Percentiles rank a stretch among this genome's conserved stretches.
phyloP scores from a whole-genome alignment of 768 basidiomycete species.

The Suillus weaverae region DNA sequence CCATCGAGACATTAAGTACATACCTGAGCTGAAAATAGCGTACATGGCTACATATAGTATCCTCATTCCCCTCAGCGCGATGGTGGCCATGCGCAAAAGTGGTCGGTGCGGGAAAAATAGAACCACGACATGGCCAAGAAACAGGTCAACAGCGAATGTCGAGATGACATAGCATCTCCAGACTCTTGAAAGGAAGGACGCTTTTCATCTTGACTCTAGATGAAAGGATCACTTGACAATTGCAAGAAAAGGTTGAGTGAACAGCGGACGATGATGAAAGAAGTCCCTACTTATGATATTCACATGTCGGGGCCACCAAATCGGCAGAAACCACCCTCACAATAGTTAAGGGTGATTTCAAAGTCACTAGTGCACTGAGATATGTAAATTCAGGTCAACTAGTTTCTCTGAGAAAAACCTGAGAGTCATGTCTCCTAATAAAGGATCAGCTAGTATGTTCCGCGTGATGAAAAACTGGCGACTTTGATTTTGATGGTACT shows the following conservation, averaged over 20 bases:
- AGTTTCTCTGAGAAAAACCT: not conserved
- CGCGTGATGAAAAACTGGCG: not conserved
- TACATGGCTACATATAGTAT: not conserved
- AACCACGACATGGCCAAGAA: not conserved
- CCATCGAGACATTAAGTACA: not conserved
- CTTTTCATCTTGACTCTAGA: not conserved
- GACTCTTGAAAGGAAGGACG: not conserved
- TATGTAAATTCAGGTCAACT: not conserved
- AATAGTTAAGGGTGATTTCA: not conserved
- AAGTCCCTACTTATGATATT: not conserved
- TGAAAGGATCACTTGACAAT: not conserved
- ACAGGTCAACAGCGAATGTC: not conserved
- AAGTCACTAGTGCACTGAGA: not conserved
- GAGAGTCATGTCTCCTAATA: not conserved
- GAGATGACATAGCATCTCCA: too few species aligned
- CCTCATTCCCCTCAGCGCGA: not conserved
- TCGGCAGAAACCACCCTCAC: not conserved
- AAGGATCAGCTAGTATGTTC: not conserved
- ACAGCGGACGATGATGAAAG: not conserved
- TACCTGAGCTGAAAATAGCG: not conserved
- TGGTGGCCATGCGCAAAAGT: not conserved
- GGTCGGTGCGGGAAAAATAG: too few species aligned
- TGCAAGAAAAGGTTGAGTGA: not conserved
- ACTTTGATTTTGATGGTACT: not conserved
- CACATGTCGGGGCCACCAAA: not conserved